phyloP scores from a whole-genome alignment of 306 rosid genomes.

The Datisca glomerata region DNA sequence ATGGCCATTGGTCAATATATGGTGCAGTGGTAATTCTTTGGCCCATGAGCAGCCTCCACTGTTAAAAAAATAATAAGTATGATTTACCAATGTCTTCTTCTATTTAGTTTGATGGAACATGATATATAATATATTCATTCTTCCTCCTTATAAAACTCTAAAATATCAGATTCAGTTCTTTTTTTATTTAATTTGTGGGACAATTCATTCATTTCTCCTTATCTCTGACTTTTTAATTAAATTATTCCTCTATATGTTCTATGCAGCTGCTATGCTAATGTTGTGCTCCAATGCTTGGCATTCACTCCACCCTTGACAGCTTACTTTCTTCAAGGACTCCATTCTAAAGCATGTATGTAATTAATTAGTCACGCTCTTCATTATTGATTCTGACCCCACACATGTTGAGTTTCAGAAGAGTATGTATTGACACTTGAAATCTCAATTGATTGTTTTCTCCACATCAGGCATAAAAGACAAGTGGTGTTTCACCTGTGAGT shows the following conservation, averaged over 20 bases:
- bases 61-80: no score
- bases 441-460: slow-evolving; percentile 8
- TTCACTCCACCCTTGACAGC: slow-evolving; percentile 88
- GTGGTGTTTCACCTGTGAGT: slow-evolving; percentile 85
- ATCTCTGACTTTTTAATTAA: background rate
- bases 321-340: slow-evolving; percentile 79
- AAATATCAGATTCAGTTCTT: background rate
- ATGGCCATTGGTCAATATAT: no score
- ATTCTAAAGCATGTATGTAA: slow-evolving; percentile 69
- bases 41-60: no score
- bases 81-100: no score
- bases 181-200: background rate
- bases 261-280: slow-evolving; percentile 94
- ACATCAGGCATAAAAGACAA: slow-evolving; percentile 51
- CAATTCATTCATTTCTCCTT: background rate
- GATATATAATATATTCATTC: no score
- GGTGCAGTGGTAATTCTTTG: no score
- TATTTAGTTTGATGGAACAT: no score
- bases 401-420: background rate
- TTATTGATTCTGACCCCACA: slow-evolving; percentile 1
- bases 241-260: background rate
- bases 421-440: background rate
- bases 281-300: slow-evolving; percentile 88
- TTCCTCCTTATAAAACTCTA: no score
- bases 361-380: slow-evolving; percentile 10